These are phyloP conservation scores for Thalassiosira profunda DNA, from an alignment of 108 stramenopile species.

Conservation along the genomic window DNA sequence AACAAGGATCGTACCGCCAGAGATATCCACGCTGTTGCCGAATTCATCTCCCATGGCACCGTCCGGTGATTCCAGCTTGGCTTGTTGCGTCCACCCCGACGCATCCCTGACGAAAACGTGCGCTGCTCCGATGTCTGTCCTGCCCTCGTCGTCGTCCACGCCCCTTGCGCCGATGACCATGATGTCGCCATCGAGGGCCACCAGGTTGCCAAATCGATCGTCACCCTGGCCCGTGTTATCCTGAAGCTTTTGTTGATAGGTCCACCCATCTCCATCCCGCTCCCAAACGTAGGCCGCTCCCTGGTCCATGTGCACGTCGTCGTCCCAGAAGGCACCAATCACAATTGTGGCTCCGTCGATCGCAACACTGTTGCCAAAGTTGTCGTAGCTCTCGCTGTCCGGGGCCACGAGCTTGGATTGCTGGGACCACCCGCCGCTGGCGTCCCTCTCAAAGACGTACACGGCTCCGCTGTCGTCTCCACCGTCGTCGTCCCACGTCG, in stretches of 20 bases:
- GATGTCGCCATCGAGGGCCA: constrained; percentile 25
- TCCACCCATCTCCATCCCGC: background rate
- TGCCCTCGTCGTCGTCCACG: constrained; percentile 8
- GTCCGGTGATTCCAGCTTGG: constrained; percentile 19
- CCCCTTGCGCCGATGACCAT: constrained; percentile 35
- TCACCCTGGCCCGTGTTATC: constrained; percentile 12
- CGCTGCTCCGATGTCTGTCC: constrained; percentile 20
- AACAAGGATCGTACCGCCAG: constrained; percentile 13
- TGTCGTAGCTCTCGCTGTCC: background rate
- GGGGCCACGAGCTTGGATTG: background rate
- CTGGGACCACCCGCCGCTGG: too few relatives aligned
- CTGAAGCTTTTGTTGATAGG: constrained; percentile 9
- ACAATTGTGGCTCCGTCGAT: constrained; percentile 28
- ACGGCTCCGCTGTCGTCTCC: too few relatives aligned
- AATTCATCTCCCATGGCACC: constrained; percentile 17
- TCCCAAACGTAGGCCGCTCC: constrained; percentile 26
- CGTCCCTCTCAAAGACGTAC: too few relatives aligned
- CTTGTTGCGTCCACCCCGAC: constrained; percentile 8
- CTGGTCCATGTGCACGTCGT: constrained; percentile 15
- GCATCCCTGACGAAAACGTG: constrained; percentile 14
- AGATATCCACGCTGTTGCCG: constrained; percentile 24
- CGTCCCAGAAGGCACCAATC: constrained; percentile 20
- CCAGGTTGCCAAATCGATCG: constrained; percentile 25
- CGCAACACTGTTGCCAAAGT: constrained; percentile 12
- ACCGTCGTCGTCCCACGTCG: too few relatives aligned